A percentile compares a stretch with the other conserved stretches of the same genome.
Evolutionary conservation across 2,329 filamentous ascomycete species (phyloP).

Genomic region (Westerdykella ornata): DNA sequence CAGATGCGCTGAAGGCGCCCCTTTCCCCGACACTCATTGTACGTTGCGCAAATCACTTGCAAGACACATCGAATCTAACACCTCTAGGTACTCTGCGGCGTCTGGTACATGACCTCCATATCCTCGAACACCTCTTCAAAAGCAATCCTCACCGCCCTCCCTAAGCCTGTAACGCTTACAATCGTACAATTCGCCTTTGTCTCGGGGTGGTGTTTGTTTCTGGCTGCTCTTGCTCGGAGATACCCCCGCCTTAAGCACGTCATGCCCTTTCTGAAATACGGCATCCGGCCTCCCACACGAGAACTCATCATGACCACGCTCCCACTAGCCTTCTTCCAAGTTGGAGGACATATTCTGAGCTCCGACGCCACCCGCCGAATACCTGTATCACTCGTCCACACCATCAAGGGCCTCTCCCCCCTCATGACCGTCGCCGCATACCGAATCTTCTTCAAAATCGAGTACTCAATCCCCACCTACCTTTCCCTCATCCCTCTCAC

Average conservation of each 20-base stretch:
- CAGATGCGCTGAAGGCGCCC: conserved; percentile 81
- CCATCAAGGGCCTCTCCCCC: conserved; percentile 94
- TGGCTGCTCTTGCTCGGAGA: conserved; percentile 66
- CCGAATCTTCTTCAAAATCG: conserved; percentile 78
- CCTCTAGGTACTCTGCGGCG: conserved; percentile 66
- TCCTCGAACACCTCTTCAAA: conserved; percentile 97
- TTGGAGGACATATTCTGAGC: conserved; percentile 86
- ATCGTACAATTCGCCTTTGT: conserved; percentile 92
- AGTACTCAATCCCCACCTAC: conserved; percentile 76
- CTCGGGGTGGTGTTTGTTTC: conserved; percentile 74
- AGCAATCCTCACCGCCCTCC: conserved; percentile 85
- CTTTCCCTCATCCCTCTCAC: conserved; percentile 76
- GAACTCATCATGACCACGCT: conserved; percentile 82
- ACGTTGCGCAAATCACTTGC: conserved; percentile 30
- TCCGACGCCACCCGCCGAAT: conserved; percentile 92
- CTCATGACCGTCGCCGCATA: conserved; percentile 94
- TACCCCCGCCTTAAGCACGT: conserved; percentile 64
- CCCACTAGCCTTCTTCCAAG: conserved; percentile 88
- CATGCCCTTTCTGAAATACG: conserved; percentile 74
- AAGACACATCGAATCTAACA: conserved; percentile 12
- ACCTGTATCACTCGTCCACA: conserved; percentile 93
- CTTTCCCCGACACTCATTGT: conserved; percentile 85
- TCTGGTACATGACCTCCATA: conserved; percentile 95
- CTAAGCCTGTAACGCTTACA: conserved; percentile 85
- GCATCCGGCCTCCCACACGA: conserved; percentile 70